Evolutionary conservation across 495 filamentous ascomycete species (phyloP), one percentile per base, ranked within the genome.

Genomic region (Talaromyces thailandensis): DNA sequence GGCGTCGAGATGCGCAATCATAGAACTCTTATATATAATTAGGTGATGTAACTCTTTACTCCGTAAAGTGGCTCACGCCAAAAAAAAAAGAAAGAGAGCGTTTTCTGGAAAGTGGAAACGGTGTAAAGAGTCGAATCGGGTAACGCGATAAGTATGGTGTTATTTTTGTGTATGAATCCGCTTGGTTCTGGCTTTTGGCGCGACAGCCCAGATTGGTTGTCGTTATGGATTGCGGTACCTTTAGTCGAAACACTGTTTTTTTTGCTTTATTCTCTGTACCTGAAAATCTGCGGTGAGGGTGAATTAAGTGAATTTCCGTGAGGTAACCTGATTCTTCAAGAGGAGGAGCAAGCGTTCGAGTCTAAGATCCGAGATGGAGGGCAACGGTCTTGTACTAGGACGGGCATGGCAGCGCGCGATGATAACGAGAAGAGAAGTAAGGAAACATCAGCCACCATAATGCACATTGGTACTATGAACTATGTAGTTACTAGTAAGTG

Each of bases 61-160:
- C n/a, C n/a, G n/a, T n/a, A 48, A 48, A 9, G 43, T 18, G 43
- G 43, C 43, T 48, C 43, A 18, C 6, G 14, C n/a, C 43, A 48
- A 43, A 43, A 40, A 43, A 31, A 73, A 28, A 28, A 21, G 28
- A 73, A 28, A 28, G 9, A 21, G 11, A 48, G 43, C 18, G 43
- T 21, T 8, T 40, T n/a, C n/a, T 21, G 43, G 43, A 48, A 48
- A 48, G 43, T 48, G 43, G 43, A 48, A 48, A 48, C 43, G 5
- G n/a, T 18, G 21, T 8, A 48, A 48, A 21, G 8, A 48, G 43
- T 48, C 43, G 43, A 48, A 48, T 48, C 43, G 43, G 43, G 43
- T 21, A 48, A 18, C 43, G 43, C 43, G 43, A 48, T 48, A 48
- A n/a, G 21, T 48, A 48, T 48, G 43, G n/a, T n/a, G 21, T 48